Percentiles rank a stretch among this genome's conserved stretches.
Conservation (phyloP, 2,329 filamentous ascomycete species). For the Fusarium sp. region DNA sequence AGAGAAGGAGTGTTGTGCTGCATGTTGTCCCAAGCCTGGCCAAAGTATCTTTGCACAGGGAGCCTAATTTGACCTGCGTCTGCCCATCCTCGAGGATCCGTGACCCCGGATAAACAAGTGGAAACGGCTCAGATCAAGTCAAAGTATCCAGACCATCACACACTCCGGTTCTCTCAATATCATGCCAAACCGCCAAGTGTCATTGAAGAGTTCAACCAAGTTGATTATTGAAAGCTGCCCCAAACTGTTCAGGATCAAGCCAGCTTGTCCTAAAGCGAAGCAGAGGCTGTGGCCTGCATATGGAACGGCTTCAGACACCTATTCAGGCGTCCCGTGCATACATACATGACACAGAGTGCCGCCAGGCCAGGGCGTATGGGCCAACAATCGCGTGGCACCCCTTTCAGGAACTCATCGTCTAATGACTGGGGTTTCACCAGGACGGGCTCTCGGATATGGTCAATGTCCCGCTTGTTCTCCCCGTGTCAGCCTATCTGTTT, state of each 20-base stretch:
- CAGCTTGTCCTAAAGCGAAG: not conserved
- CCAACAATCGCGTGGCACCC: constrained; percentile 23
- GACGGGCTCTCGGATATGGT: not conserved
- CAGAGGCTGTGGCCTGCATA: constrained; percentile 27
- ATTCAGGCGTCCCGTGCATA: constrained; percentile 25
- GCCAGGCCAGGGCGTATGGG: constrained; percentile 27
- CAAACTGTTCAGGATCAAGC: not conserved
- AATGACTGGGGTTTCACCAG: constrained; percentile 3
- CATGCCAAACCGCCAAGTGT: not conserved
- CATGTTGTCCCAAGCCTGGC: not conserved
- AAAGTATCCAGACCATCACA: not conserved
- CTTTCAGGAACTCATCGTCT: constrained; percentile 5
- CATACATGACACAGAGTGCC: constrained; percentile 38
- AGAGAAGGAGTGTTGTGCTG: not conserved
- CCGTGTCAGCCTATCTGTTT: not conserved
- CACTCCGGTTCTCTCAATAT: not conserved
- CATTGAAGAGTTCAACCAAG: not conserved
- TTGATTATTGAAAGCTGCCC: not conserved
- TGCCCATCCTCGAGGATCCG: not conserved
- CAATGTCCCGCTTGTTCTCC: constrained; percentile 6
- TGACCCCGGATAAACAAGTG: constrained; percentile 3
- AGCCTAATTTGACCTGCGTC: not conserved
- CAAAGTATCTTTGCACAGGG: not conserved
- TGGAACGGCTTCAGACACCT: constrained; percentile 20
- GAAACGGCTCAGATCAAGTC: not conserved